Base-by-base conservation (phyloP, 2,329 filamentous ascomycete species). In the Ceratocystiopsis minuta region DNA sequence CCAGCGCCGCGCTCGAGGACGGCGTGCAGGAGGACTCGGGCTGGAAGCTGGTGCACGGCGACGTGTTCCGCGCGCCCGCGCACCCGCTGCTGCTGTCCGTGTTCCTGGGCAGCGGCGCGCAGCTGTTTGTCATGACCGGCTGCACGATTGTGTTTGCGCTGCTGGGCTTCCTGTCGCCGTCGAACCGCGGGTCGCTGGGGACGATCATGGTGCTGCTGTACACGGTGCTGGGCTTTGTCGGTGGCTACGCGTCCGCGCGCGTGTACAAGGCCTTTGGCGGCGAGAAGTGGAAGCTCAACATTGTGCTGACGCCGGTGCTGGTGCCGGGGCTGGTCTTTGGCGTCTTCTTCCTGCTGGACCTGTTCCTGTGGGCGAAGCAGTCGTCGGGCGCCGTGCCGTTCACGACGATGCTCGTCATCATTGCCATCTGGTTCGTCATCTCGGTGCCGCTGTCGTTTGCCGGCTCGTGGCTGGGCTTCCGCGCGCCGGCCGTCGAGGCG, bases 31-130 rank as follows among this genome's bases (percentile, higher is more conserved):
- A 98, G 55, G 90, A 98, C 59, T 95, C 87, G 11, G 90, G 90
- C 46, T 98, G 90, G 90, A 98, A 98, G 62, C 65, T 98, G 38
- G 87, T 98, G 1, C 90, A 98, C 53, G 90, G 90, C 42, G 90
- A 98, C 58, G 88, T 96, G 31, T 98, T 98, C 70, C 80, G 90
- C 43, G 78, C 80, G 12, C 90, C 90, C 4, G 75, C 78, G 49
- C 78, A 82, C 46, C 82, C 87, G 1, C 69, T 98, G 24, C 66
- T 95, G 14, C 70, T 98, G 16, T 87, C 87, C 43, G 68, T 98
- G 7, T 70, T 98, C 48, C 70, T 95, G 36, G 90, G 90, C 45
- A 96, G 92, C 55, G 90, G 90, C 46, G 85, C 84, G 12, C 90
- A 98, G 61, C 74, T 98, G 4, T 96, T 98, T 59, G 86, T 93